phyloP scores from a whole-genome alignment of 345 rosid species.

The Rhizophora apiculata region DNA sequence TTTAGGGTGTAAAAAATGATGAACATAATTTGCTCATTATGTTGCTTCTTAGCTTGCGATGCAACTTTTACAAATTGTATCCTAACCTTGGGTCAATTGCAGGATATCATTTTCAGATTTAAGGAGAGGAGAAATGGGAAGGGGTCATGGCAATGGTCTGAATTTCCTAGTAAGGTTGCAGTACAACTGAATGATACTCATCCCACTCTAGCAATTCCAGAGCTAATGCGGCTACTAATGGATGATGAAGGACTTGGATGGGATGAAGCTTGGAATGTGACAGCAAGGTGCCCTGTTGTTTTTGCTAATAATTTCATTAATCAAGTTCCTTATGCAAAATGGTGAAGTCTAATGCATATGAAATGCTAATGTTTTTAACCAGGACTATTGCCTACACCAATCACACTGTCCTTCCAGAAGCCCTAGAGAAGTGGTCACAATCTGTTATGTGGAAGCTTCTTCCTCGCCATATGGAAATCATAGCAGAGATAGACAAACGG shows the following conservation, averaged over 20 bases:
- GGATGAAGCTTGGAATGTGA: constrained; percentile 98
- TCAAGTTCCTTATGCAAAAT: background rate
- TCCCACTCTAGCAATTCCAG: constrained; percentile 97
- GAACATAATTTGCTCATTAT: background rate
- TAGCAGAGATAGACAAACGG: constrained; percentile 87
- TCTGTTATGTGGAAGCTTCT: constrained; percentile 91
- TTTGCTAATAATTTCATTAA: too few species aligned
- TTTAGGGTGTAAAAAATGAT: background rate
- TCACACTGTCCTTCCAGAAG: constrained; percentile 99
- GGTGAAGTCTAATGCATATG: constrained; percentile 10
- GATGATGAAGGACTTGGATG: constrained; percentile 92
- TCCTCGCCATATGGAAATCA: constrained; percentile 99
- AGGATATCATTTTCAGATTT: constrained; percentile 90
- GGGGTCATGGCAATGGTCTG: constrained; percentile 72
- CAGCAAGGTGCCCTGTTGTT: constrained; percentile 45
- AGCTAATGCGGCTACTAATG: constrained; percentile 86
- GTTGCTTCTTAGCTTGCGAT: background rate
- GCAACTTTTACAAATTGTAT: background rate
- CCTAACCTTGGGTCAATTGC: constrained; percentile 28
- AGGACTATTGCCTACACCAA: constrained; percentile 96
- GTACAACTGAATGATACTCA: constrained; percentile 97
- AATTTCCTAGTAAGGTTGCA: constrained; percentile 85
- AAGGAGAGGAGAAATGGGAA: constrained; percentile 58
- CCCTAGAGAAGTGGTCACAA: constrained; percentile 97
- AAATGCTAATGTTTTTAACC: constrained; percentile 27